Evolutionary conservation across 495 filamentous ascomycete genomes (phyloP).

Genomic region (Terfezia boudieri): DNA sequence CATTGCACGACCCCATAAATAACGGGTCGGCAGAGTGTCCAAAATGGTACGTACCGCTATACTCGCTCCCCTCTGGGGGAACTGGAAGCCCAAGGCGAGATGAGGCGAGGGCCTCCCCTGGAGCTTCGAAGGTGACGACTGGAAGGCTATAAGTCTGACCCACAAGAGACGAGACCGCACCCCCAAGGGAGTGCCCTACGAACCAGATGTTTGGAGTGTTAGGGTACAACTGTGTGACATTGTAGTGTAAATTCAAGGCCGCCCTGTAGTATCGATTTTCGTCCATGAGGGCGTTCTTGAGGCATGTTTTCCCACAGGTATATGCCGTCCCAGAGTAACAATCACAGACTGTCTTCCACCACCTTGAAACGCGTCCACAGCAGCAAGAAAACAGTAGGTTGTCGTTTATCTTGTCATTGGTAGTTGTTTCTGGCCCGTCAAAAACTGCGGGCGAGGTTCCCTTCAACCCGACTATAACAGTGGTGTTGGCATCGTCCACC

Average conservation of each 20-base stretch:
- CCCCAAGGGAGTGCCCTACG: slow-evolving; percentile 74
- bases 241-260: slow-evolving; percentile 66
- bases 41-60: slow-evolving; percentile 74
- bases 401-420: slow-evolving; percentile 93
- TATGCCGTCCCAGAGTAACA: slow-evolving; percentile 58
- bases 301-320: slow-evolving; percentile 76
- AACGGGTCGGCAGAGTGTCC: slow-evolving; percentile 91
- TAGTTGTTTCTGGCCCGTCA: slow-evolving; percentile 83
- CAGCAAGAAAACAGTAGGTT: slow-evolving; percentile 97
- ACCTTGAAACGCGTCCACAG: slow-evolving; percentile 75
- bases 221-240: slow-evolving; percentile 77
- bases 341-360: slow-evolving; percentile 78
- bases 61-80: slow-evolving; percentile 52
- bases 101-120: slow-evolving; percentile 72
- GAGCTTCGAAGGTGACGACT: slow-evolving; percentile 70
- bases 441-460: slow-evolving; percentile 79
- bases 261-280: slow-evolving; percentile 84
- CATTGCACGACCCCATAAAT: slow-evolving; percentile 84
- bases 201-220: slow-evolving; percentile 59
- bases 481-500: slow-evolving; percentile 60
- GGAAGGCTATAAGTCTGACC: slow-evolving; percentile 81
- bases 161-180: slow-evolving; percentile 61
- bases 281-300: slow-evolving; percentile 45
- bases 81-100: slow-evolving; percentile 64
- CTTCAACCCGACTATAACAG: slow-evolving; percentile 78